Evolutionary conservation across 2,329 filamentous ascomycete genomes (phyloP).

Genomic region (Cytospora piceae): DNA sequence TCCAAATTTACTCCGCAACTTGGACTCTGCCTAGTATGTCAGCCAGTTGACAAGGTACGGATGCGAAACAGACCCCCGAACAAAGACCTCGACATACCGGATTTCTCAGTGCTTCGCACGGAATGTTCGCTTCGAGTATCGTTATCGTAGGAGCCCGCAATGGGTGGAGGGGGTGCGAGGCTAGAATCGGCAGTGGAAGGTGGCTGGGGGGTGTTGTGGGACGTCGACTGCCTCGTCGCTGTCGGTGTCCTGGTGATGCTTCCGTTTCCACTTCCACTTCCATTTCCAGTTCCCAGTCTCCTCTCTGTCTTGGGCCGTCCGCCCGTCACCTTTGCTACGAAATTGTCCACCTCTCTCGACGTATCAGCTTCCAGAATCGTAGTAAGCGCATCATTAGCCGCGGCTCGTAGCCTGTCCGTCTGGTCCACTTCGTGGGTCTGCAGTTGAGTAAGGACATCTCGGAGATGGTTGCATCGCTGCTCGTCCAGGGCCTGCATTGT

Average conservation of each 20-base stretch:
- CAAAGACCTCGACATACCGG: constrained; percentile 32
- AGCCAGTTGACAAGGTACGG: constrained; percentile 30
- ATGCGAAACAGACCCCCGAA: background rate
- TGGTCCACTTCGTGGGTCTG: constrained; percentile 91
- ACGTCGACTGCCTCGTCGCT: constrained; percentile 46
- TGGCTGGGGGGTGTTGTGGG: constrained; percentile 36
- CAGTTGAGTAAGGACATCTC: constrained; percentile 88
- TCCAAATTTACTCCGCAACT: constrained; percentile 65
- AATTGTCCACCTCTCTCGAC: constrained; percentile 81
- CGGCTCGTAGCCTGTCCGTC: constrained; percentile 73
- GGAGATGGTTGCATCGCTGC: constrained; percentile 82
- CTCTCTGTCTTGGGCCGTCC: constrained; percentile 51
- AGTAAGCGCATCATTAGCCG: constrained; percentile 79
- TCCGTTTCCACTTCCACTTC: constrained; percentile 44
- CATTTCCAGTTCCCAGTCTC: constrained; percentile 46
- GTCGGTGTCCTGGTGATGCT: constrained; percentile 31
- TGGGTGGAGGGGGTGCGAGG: constrained; percentile 24
- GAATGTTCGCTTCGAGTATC: constrained; percentile 53
- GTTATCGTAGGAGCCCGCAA: constrained; percentile 36
- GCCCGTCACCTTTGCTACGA: constrained; percentile 51
- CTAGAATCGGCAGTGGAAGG: constrained; percentile 28
- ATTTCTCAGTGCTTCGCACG: constrained; percentile 45
- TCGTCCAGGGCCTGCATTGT: constrained; percentile 90
- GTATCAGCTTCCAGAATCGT: constrained; percentile 85
- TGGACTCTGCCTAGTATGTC: constrained; percentile 51